Evolutionary conservation across 2,329 filamentous ascomycete species (phyloP).

Genomic region (Chaetomiaceae sp.): DNA sequence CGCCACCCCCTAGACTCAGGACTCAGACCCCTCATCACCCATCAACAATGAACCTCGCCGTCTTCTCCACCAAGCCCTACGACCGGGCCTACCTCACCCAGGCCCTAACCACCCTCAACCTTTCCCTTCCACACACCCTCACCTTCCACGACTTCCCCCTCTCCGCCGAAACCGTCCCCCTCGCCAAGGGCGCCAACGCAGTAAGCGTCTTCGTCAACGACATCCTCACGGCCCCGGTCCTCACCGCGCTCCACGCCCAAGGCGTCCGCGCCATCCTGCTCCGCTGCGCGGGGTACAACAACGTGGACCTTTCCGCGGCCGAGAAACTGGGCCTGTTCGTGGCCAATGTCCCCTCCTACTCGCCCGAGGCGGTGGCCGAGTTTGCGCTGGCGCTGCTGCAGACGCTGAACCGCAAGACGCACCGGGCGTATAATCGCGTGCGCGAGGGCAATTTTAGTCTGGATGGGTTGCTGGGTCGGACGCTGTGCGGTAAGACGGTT

Average conservation of each 20-base stretch:
- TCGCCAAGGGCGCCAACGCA: conserved; percentile 49
- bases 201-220: conserved; percentile 69
- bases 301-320: conserved; percentile 56
- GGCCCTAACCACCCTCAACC: conserved; percentile 31
- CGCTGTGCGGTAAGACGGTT: conserved; percentile 59
- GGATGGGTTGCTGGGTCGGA: conserved; percentile 57
- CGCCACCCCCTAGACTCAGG: too few species aligned
- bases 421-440: conserved; percentile 63
- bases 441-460: conserved; percentile 65
- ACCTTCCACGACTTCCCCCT: conserved; percentile 56
- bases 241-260: conserved; percentile 43
- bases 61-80: conserved; percentile 62
- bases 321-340: conserved; percentile 53
- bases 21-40: too few species aligned
- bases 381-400: conserved; percentile 64
- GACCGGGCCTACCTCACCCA: conserved; percentile 51
- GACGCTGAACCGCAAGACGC: conserved; percentile 63
- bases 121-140: too few species aligned
- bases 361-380: conserved; percentile 65
- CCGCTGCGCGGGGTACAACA: conserved; percentile 65
- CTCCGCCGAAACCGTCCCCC: conserved; percentile 48
- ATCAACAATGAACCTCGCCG: conserved; percentile 49
- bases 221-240: conserved; percentile 45
- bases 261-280: conserved; percentile 57
- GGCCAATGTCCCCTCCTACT: conserved; percentile 63